Conservation (phyloP, 164 flowering plant genomes). For the Nymphaea colorata region DNA sequence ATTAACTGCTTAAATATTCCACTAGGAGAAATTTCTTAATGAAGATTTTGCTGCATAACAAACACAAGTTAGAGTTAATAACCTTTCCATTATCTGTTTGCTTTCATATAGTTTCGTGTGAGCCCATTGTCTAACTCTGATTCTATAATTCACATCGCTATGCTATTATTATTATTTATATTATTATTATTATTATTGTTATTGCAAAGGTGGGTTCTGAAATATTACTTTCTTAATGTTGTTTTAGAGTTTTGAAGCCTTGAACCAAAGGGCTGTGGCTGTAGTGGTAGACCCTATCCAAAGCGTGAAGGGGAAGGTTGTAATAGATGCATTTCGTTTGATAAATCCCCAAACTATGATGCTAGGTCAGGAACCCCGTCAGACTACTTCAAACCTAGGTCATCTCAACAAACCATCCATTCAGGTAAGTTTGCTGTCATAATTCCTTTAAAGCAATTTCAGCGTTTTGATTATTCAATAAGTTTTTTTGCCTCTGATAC, state of each 20-base stretch:
- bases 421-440: slow-evolving; percentile 12
- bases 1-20: no score
- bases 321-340: slow-evolving; percentile 86
- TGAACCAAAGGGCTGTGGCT: slow-evolving; percentile 26
- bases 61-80: no score
- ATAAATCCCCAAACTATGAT: slow-evolving; percentile 93
- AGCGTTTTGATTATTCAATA: not conserved
- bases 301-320: slow-evolving; percentile 97
- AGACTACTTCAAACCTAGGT: slow-evolving; percentile 84
- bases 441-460: not conserved
- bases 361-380: slow-evolving; percentile 96
- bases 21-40: no score
- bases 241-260: slow-evolving; percentile 73
- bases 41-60: no score
- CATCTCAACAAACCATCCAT: slow-evolving; percentile 30
- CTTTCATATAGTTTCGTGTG: no score
- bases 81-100: no score
- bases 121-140: no score
- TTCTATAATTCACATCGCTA: no score
- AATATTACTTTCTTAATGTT: not conserved
- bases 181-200: not conserved
- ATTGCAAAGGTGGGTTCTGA: not conserved
- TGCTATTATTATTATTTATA: no score
- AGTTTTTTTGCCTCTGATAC: not conserved
- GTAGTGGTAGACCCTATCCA: slow-evolving; percentile 47